These are phyloP conservation scores for Eucalyptus guilfoylei DNA, from an alignment of 345 rosid genomes.

Conservation along the genomic window DNA sequence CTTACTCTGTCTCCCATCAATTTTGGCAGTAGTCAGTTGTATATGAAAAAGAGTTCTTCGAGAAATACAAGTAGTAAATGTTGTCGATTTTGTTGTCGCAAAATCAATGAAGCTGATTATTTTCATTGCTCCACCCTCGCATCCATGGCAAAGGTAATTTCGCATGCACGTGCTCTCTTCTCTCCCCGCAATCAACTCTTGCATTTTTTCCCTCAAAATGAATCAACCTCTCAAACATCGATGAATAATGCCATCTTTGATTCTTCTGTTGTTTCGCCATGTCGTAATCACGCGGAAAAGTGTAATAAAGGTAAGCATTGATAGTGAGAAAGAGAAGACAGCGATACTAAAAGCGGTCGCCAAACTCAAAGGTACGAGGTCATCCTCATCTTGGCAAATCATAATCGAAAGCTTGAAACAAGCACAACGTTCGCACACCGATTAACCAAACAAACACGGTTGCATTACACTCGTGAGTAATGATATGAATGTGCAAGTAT, in stretches of 20 bases:
- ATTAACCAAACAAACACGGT: background rate
- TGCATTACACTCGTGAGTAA: background rate
- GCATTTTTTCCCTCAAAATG: background rate
- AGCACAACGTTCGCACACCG: background rate
- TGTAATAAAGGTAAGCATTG: background rate
- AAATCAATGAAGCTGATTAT: background rate
- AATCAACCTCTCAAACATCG: background rate
- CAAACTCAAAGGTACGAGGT: background rate
- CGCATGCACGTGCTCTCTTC: background rate
- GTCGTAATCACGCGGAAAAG: background rate
- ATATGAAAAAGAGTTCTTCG: too few species aligned
- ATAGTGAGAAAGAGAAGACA: background rate
- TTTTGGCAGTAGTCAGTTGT: too few species aligned
- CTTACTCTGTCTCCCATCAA: too few species aligned
- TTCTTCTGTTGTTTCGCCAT: too few species aligned
- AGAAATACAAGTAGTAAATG: too few species aligned
- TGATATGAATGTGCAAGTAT: background rate
- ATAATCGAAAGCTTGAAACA: background rate
- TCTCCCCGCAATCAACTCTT: background rate
- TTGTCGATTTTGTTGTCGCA: background rate
- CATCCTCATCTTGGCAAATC: background rate
- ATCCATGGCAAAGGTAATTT: background rate
- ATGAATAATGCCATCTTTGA: background rate
- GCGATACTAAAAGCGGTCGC: background rate
- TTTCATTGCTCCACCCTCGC: background rate